phyloP scores from a whole-genome alignment of 441 rosid species.

The Rhodomyrtus psidioides region DNA sequence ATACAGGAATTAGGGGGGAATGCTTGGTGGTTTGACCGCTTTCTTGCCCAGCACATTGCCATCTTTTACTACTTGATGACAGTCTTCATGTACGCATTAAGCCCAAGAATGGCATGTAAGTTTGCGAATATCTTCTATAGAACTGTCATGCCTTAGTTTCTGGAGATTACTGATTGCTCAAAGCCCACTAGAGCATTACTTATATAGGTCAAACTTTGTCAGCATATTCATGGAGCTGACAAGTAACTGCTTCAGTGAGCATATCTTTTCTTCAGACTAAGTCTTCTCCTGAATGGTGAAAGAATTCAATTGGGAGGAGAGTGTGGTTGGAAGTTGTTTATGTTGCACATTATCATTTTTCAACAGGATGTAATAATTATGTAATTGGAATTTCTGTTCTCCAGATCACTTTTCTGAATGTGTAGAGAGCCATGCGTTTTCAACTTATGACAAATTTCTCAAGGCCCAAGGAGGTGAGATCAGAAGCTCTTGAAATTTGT shows the following conservation, averaged over 20 bases:
- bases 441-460: conserved; percentile 91
- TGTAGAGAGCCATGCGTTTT: conserved; percentile 84
- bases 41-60: conserved; percentile 80
- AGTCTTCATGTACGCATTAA: conserved; percentile 65
- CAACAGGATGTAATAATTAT: not conserved
- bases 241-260: not conserved
- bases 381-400: not conserved
- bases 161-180: not conserved
- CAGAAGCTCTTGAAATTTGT: not conserved
- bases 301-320: not conserved
- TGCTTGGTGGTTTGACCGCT: conserved; percentile 90
- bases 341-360: not conserved
- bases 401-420: conserved; percentile 98
- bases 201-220: not conserved
- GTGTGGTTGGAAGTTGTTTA: not conserved
- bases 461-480: conserved; percentile 63
- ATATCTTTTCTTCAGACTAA: not conserved
- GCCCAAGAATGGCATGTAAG: conserved; percentile 99
- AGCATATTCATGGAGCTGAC: not conserved
- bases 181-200: not conserved
- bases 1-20: conserved; percentile 91
- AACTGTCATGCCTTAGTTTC: not conserved
- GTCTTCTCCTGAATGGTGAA: not conserved
- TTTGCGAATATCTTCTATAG: not conserved
- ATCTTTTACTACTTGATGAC: conserved; percentile 81